These are phyloP conservation scores for Lasiodiplodia theobromae DNA, from an alignment of 2,329 filamentous ascomycete genomes.

Conservation along the genomic window DNA sequence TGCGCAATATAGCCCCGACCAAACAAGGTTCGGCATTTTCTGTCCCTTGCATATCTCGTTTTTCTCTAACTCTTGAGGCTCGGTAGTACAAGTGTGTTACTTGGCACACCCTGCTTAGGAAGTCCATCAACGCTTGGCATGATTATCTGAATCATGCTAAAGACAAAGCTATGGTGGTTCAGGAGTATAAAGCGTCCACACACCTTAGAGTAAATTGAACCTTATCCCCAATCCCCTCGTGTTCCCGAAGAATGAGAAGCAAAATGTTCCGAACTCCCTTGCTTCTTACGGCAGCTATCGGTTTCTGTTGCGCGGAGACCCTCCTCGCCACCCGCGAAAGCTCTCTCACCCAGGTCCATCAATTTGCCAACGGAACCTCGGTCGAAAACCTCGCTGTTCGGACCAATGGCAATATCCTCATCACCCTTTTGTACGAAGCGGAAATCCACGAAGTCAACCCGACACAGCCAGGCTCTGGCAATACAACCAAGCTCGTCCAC, in stretches of 20 bases:
- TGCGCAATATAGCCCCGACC: neutral
- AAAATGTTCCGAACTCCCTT: neutral
- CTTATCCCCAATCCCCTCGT: neutral
- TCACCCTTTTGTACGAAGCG: slow-evolving; percentile 40
- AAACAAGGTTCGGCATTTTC: neutral
- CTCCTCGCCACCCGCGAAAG: too few relatives aligned
- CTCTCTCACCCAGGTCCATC: slow-evolving; percentile 29
- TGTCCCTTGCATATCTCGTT: neutral
- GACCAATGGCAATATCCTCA: slow-evolving; percentile 47
- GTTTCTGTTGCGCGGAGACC: neutral
- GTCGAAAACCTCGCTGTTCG: slow-evolving; percentile 49
- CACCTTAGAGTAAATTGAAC: neutral
- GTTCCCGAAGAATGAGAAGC: too few relatives aligned
- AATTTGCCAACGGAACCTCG: slow-evolving; percentile 39
- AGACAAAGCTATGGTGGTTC: neutral
- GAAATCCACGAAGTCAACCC: slow-evolving; percentile 46
- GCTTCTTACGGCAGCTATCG: neutral
- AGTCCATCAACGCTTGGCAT: neutral
- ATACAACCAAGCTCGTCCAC: slow-evolving; percentile 35
- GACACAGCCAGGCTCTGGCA: neutral
- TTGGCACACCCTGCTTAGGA: neutral
- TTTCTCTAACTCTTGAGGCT: neutral
- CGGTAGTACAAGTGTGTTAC: neutral
- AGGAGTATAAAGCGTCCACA: neutral
- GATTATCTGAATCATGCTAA: neutral